Percentiles rank a stretch among this genome's conserved stretches.
Conservation (phyloP, 306 rosid genomes). For the Glycine soja region DNA sequence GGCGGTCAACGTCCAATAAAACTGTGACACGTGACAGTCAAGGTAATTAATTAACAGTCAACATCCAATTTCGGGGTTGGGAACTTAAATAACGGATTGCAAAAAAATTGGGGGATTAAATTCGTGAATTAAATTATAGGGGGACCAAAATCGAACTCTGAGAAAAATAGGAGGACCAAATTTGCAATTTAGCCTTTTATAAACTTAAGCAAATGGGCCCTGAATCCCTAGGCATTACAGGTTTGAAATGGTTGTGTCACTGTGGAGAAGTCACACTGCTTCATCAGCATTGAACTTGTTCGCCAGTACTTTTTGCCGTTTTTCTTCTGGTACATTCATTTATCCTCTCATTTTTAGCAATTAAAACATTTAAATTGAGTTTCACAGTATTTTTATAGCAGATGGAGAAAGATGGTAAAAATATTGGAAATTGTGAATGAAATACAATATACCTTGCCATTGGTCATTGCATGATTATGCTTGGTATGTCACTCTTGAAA, state of each 20-base stretch:
- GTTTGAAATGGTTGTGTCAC: conserved; percentile 31
- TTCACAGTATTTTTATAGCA: background rate
- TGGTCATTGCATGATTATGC: too few species aligned
- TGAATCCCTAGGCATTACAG: background rate
- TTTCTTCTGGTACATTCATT: conserved; percentile 42
- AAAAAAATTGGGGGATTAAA: too few species aligned
- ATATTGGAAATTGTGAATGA: background rate
- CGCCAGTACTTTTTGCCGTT: conserved; percentile 31
- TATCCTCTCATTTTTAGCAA: background rate
- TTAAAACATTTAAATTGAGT: background rate
- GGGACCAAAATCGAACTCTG: too few species aligned
- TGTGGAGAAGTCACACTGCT: conserved; percentile 37
- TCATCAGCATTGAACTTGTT: conserved; percentile 26
- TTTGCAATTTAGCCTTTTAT: too few species aligned
- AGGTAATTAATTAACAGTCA: too few species aligned
- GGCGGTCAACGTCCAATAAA: too few species aligned
- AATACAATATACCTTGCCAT: too few species aligned
- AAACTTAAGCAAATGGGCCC: background rate
- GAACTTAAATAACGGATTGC: too few species aligned
- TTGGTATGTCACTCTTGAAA: background rate
- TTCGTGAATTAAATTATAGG: too few species aligned
- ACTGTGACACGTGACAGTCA: too few species aligned
- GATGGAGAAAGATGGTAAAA: background rate
- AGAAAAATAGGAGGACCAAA: too few species aligned
- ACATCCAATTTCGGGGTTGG: too few species aligned